Base-by-base conservation (phyloP, 495 filamentous ascomycete genomes). In the Aeminium ludgeri region DNA sequence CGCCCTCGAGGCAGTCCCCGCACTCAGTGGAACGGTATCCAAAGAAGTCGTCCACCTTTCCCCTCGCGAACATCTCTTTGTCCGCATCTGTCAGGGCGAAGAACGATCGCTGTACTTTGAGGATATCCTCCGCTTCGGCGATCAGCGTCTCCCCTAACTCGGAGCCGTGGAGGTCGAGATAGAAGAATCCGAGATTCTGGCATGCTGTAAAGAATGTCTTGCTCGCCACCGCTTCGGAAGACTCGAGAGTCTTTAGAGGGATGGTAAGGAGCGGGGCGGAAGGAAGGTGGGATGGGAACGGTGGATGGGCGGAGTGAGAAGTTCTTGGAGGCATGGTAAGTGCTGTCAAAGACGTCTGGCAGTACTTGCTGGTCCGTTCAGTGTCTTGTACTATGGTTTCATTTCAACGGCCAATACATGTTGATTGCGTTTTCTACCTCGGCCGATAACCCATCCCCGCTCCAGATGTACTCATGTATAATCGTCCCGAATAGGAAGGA, bases 1-100 rank as follows among this genome's bases (percentile, higher is more conserved):
- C 60, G 51, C 78, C 72, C 1, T 57, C 47, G 8, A 25, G 23
- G 8, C 23, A 25, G 6, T 65, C 65, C 17, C 55, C 42, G 2
- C 58, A 41, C 6, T 56, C 59, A 30, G 58, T 63, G 1, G 53
- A 49, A 1, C 79, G 56, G 39, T 73, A 67, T 1, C 78, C 62
- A 43, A 78, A 77, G 58, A 77, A 79, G 58, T 78, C 76, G 13
- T 75, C 76, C 15, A 76, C 62, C 6, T 69, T 23, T 56, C 41
- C 47, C 63, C 70, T 20, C 71, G 43, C 37, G 34, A 32, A 48
- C 19, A 40, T 13, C 16, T 47, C 44, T 25, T 48, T 48, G 11
- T 40, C 45, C 12, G 33, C 29, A 6, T 37, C 3, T 2, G 39
- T 15, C 7, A 30, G 15, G 17, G 40, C 34, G 40, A 44, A 51